Conservation (phyloP, 441 rosid genomes). For the Gossypium gossypioides region DNA sequence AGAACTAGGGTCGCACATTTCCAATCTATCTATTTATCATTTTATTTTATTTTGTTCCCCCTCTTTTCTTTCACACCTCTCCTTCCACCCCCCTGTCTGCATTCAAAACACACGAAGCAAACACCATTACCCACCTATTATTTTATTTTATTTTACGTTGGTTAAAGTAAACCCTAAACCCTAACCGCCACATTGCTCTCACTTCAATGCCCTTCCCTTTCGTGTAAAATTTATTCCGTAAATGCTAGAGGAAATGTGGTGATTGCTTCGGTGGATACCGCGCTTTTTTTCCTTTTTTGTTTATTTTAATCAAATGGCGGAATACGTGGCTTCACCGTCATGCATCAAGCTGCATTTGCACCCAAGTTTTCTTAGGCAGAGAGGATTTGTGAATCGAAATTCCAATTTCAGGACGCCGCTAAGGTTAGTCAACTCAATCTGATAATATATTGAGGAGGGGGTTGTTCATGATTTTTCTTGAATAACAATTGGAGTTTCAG, state of each 20-base stretch:
- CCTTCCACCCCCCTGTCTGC: not conserved
- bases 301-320: constrained; percentile 30
- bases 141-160: not conserved
- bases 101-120: not conserved
- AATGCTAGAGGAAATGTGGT: not conserved
- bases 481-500: not conserved
- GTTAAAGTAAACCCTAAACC: constrained; percentile 1
- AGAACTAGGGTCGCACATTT: constrained; percentile 27
- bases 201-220: not conserved
- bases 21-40: constrained; percentile 22
- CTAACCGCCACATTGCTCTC: not conserved
- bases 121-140: not conserved
- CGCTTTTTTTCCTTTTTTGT: not conserved
- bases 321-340: constrained; percentile 28
- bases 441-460: too few relatives aligned
- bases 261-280: not conserved
- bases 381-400: constrained; percentile 9
- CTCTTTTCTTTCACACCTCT: not conserved
- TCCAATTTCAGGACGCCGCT: constrained; percentile 19
- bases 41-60: not conserved
- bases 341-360: constrained; percentile 34
- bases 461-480: not conserved
- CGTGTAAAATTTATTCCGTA: not conserved
- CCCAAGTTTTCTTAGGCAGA: constrained; percentile 17
- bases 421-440: constrained; percentile 19